Base-by-base conservation (phyloP, 1,284 basidiomycete genomes). In the Amylostereum chailletii region DNA sequence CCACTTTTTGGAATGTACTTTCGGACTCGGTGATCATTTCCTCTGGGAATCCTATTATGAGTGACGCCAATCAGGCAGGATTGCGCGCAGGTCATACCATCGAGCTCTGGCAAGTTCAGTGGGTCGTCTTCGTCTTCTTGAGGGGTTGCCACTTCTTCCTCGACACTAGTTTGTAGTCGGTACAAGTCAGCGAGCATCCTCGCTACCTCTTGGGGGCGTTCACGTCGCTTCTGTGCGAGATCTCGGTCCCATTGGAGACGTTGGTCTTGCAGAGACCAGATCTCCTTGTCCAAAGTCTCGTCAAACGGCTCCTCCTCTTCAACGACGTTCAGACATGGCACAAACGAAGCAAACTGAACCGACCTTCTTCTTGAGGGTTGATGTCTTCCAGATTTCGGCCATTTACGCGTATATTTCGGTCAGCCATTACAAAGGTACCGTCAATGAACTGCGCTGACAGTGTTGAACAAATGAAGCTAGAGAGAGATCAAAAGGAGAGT, bases 281-380 rank as follows among this genome's bases (percentile, higher is more conserved):
- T 81, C 34, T 76, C 74, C 49, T 85, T 70, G 60, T 90, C 87
- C 37, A 90, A 72, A 1, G 76, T 78, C 63, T 92, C 89, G 60
- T 92, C 88, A 60, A 90, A 92, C 4, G 79, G 75, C 58, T 90
- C 86, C 52, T 78, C 77, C 29, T 84, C 86, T 87, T 56, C 34
- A 43, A 42, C n/a, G 11, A 33, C 29, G 11, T 9, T n/a, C 44
- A 37, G 26, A 38, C 9, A 34, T 4, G 8, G 34, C 41, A 3
- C 34, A 37, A 29, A 26, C 6, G 33, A 41, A 33, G 29, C 34
- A 27, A 30, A 33, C n/a, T 29, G 26, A 19, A 55, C 67, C 47
- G 45, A 79, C 83, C 78, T 52, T 76, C 71, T 53, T 77, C 76
- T 38, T 71, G 69, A 45, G 78, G 71, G 48, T 77, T 71, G 49